A percentile compares a stretch with the other conserved stretches of the same genome.
phyloP scores from a whole-genome alignment of 2,329 filamentous ascomycete genomes.

The Graphiopsis chlorocephala region DNA sequence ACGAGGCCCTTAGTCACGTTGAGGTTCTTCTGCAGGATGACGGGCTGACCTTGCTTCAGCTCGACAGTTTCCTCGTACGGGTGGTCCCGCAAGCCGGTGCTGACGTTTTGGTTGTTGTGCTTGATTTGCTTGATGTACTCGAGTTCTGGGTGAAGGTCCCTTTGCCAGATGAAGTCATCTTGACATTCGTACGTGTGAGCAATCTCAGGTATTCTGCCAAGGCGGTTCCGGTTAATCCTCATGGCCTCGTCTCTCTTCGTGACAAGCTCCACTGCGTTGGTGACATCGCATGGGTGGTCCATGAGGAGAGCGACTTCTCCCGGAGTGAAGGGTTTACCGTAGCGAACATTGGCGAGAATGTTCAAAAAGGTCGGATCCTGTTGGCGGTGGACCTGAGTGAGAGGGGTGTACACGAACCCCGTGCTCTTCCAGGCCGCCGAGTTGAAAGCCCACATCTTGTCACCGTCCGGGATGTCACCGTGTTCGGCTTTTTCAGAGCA shows the following conservation, averaged over 20 bases:
- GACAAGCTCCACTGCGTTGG: neutral
- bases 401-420: conserved; percentile 52
- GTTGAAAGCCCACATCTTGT: conserved; percentile 61
- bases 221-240: neutral
- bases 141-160: neutral
- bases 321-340: neutral
- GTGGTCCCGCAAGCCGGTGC: conserved; percentile 32
- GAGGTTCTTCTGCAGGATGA: conserved; percentile 53
- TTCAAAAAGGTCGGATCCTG: neutral
- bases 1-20: conserved; percentile 43
- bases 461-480: conserved; percentile 17
- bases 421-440: conserved; percentile 22
- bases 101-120: neutral
- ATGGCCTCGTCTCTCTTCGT: neutral
- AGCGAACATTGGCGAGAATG: neutral
- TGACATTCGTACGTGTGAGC: conserved; percentile 17
- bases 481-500: neutral
- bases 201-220: neutral
- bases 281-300: neutral
- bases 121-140: neutral
- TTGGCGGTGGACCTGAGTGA: conserved; percentile 45
- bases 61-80: conserved; percentile 45
- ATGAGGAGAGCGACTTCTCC: neutral
- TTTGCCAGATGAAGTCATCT: conserved; percentile 17
- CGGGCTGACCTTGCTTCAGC: conserved; percentile 53